These are phyloP conservation scores for Trifolium dubium DNA, from an alignment of 306 rosid genomes.

Conservation along the genomic window DNA sequence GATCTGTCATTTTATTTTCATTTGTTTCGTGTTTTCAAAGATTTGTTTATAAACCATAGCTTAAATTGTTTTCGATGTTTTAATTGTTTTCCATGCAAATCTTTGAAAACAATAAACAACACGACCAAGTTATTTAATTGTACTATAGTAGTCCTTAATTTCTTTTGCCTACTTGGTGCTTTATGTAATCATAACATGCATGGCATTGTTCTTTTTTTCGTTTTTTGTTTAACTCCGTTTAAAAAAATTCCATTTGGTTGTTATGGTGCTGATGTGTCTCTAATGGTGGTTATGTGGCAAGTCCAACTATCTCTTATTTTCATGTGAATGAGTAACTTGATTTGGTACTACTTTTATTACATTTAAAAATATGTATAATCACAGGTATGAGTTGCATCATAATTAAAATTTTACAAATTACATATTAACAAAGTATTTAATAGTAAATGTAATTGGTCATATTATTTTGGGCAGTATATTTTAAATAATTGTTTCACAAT, in stretches of 20 bases:
- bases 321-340: too few species aligned
- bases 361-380: too few species aligned
- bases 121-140: neutral
- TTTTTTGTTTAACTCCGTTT: neutral
- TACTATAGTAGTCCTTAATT: neutral
- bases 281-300: neutral
- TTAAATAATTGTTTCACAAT: too few species aligned
- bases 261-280: neutral
- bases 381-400: too few species aligned
- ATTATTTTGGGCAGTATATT: too few species aligned
- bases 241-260: neutral
- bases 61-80: neutral
- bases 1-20: neutral
- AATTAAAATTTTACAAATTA: too few species aligned
- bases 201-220: neutral
- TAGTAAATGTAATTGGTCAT: too few species aligned
- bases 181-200: neutral
- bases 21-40: conserved; percentile 7
- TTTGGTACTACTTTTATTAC: too few species aligned
- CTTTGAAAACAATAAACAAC: neutral
- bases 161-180: neutral
- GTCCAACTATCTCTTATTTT: neutral
- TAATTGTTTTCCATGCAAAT: neutral
- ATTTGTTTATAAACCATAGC: neutral
- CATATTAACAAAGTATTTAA: too few species aligned